Evolutionary conservation across 805 yeast genomes (phyloP).

Genomic region (Candida glaebosa): DNA sequence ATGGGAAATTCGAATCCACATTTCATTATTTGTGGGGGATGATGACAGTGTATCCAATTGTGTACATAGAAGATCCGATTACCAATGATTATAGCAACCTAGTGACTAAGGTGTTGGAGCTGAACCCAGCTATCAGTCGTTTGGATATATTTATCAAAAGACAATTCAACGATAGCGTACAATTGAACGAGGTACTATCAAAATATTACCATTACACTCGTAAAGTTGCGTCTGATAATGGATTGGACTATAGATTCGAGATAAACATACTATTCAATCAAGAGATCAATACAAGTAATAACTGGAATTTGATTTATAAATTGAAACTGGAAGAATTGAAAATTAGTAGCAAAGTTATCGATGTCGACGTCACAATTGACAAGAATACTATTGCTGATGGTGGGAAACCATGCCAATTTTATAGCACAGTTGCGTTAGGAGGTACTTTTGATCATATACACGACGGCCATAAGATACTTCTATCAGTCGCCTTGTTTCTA

Average conservation of each 20-base stretch:
- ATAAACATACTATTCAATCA: conserved; percentile 29
- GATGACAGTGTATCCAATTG: conserved; percentile 7
- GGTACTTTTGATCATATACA: conserved; percentile 98
- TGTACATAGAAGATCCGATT: conserved; percentile 14
- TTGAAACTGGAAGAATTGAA: not conserved
- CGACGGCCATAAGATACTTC: conserved; percentile 86
- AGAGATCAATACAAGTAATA: not conserved
- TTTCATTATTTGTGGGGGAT: not conserved
- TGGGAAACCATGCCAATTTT: conserved; percentile 5
- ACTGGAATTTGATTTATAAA: conserved; percentile 3
- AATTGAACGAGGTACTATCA: conserved; percentile 26
- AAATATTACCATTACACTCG: conserved; percentile 27
- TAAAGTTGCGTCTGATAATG: conserved; percentile 12
- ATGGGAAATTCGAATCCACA: no score
- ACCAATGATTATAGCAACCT: conserved; percentile 11
- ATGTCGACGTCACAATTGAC: not conserved
- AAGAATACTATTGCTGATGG: not conserved
- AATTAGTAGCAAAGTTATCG: not conserved
- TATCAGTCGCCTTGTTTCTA: conserved; percentile 68
- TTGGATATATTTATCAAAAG: conserved; percentile 24
- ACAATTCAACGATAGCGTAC: conserved; percentile 17
- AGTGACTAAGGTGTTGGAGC: conserved; percentile 6
- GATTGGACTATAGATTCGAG: conserved; percentile 22
- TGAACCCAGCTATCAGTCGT: not conserved
- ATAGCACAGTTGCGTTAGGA: conserved; percentile 62